A percentile compares a stretch with the other conserved stretches of the same genome.
These are phyloP conservation scores for Trichoderma oligosporum DNA, from an alignment of 2,329 filamentous ascomycete genomes.

Conservation along the genomic window DNA sequence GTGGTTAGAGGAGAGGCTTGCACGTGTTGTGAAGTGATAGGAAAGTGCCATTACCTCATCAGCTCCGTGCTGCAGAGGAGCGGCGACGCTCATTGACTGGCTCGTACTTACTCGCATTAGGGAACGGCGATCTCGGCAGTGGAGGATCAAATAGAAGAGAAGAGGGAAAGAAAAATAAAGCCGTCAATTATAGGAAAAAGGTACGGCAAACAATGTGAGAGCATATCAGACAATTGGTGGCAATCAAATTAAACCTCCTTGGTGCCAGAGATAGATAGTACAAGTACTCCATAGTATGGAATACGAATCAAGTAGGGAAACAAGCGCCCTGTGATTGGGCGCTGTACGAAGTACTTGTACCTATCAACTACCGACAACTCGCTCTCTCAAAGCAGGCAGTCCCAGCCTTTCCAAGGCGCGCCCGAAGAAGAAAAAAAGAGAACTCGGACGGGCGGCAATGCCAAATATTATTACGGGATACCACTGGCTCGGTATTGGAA, in stretches of 20 bases:
- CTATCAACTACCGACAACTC: neutral
- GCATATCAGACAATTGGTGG: too few species aligned
- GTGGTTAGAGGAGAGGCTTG: slow-evolving; percentile 16
- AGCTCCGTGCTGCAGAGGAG: slow-evolving; percentile 1
- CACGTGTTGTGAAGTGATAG: slow-evolving; percentile 14
- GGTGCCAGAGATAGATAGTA: too few species aligned
- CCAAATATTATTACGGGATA: too few species aligned
- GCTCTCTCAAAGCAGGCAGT: neutral
- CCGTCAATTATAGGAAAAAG: too few species aligned
- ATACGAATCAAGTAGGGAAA: too few species aligned
- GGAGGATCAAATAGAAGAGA: neutral
- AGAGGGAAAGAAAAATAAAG: neutral
- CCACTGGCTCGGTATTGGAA: neutral
- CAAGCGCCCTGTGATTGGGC: too few species aligned
- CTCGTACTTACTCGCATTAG: slow-evolving; percentile 11
- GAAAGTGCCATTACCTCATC: neutral
- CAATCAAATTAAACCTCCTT: too few species aligned
- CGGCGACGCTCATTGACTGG: slow-evolving; percentile 1
- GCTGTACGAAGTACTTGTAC: too few species aligned
- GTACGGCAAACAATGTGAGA: too few species aligned
- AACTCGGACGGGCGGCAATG: neutral
- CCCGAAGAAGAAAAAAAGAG: neutral
- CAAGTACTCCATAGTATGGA: too few species aligned
- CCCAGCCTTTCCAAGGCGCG: neutral
- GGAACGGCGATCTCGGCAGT: neutral